A percentile compares a stretch with the other conserved stretches of the same genome.
phyloP scores from a whole-genome alignment of 1,139 yeast species.

The Magnusiomyces magnusii region DNA sequence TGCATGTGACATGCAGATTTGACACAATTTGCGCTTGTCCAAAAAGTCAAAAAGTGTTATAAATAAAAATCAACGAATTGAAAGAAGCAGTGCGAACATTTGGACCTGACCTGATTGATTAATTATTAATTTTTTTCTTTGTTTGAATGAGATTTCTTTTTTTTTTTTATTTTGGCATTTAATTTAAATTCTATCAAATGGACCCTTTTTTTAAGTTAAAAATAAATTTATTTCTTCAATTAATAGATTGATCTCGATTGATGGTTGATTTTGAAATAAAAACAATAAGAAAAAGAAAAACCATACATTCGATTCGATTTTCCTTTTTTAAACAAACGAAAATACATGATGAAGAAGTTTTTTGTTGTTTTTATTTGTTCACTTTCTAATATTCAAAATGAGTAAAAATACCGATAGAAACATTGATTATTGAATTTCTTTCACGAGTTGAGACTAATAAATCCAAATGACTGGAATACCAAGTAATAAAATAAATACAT shows the following conservation, averaged over 20 bases:
- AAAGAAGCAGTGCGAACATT: no score
- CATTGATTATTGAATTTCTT: no score
- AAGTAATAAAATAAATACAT: no score
- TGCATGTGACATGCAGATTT: not conserved
- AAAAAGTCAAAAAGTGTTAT: not conserved
- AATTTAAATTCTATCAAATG: not conserved
- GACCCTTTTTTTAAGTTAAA: no score
- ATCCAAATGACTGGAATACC: not conserved
- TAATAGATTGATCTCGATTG: not conserved
- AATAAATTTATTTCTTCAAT: no score
- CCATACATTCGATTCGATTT: not conserved
- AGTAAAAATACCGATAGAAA: no score
- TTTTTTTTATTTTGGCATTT: not conserved
- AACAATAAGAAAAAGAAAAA: not conserved
- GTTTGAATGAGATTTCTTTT: not conserved
- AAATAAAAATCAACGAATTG: no score
- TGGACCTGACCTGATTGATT: no score
- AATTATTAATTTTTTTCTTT: no score
- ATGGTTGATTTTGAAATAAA: not conserved
- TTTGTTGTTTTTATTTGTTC: no score
- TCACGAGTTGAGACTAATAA: no score
- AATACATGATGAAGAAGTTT: not conserved
- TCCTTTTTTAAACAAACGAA: not conserved
- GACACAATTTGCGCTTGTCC: not conserved
- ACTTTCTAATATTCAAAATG: no score